A percentile compares a stretch with the other conserved stretches of the same genome.
These are phyloP conservation scores for Solioccasus polychromus DNA, from an alignment of 768 basidiomycete genomes.

Conservation along the genomic window DNA sequence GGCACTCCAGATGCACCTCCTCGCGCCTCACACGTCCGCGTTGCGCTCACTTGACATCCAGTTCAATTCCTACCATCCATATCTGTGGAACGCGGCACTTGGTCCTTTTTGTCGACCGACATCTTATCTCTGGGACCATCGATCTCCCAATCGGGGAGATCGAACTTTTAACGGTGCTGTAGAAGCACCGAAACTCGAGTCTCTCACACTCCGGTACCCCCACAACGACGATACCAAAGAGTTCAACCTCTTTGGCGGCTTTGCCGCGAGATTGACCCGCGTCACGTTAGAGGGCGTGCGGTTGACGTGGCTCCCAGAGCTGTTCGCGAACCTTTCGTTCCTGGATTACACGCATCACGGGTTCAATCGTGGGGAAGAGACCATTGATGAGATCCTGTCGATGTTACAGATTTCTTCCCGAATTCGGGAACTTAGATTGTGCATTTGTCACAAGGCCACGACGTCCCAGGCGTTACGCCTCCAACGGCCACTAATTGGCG, in stretches of 20 bases:
- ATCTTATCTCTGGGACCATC: slow-evolving; percentile 24
- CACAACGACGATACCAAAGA: slow-evolving; percentile 69
- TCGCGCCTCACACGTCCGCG: slow-evolving; percentile 44
- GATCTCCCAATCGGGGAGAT: slow-evolving; percentile 10
- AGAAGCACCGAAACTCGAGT: slow-evolving; percentile 46
- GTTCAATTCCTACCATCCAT: slow-evolving; percentile 55
- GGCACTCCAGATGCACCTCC: slow-evolving; percentile 61
- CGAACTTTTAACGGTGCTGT: slow-evolving; percentile 19
- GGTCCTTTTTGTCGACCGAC: slow-evolving; percentile 46
- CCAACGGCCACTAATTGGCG: slow-evolving; percentile 22
- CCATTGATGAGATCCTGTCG: slow-evolving; percentile 54
- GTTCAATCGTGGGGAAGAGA: slow-evolving; percentile 55
- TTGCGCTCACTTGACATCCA: slow-evolving; percentile 63
- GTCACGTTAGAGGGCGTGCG: slow-evolving; percentile 64
- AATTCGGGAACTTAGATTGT: slow-evolving; percentile 52
- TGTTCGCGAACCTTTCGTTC: slow-evolving; percentile 59
- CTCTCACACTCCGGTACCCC: slow-evolving; percentile 56
- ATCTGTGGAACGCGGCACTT: slow-evolving; percentile 67
- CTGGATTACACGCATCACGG: slow-evolving; percentile 75
- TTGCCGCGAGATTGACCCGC: slow-evolving; percentile 53
- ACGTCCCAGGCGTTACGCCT: slow-evolving; percentile 16
- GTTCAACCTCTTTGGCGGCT: slow-evolving; percentile 60
- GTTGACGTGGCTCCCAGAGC: slow-evolving; percentile 57
- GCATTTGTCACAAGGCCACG: slow-evolving; percentile 46
- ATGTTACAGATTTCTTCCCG: slow-evolving; percentile 54